phyloP scores from a whole-genome alignment of 768 basidiomycete species.

The Lanmaoa rubissima region DNA sequence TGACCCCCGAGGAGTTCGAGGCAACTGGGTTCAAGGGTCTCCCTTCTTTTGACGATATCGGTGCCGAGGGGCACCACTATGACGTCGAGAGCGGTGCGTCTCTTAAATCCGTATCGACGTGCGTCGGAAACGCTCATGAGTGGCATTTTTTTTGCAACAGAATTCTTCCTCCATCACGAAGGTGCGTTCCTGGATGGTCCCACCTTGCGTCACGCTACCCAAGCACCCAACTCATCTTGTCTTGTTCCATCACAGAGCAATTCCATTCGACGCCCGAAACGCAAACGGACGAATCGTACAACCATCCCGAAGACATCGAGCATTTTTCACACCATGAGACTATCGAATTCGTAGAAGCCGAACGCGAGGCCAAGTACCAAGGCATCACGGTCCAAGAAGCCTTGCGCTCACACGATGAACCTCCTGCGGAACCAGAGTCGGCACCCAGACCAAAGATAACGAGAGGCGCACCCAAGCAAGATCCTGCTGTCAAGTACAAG shows the following conservation, averaged over 20 bases:
- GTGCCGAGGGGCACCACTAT: conserved; percentile 92
- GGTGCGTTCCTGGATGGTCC: conserved; percentile 43
- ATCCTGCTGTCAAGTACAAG: conserved; percentile 61
- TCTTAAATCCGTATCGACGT: neutral
- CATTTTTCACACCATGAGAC: conserved; percentile 87
- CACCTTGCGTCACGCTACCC: too few species aligned
- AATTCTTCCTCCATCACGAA: conserved; percentile 98
- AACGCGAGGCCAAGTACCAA: conserved; percentile 80
- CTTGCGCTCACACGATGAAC: conserved; percentile 50
- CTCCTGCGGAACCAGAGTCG: conserved; percentile 18
- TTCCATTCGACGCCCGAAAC: conserved; percentile 97
- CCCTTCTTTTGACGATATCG: conserved; percentile 80
- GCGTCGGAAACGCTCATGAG: conserved; percentile 1
- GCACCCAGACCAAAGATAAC: conserved; percentile 50
- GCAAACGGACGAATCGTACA: conserved; percentile 93
- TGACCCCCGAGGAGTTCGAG: conserved; percentile 69
- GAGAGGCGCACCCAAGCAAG: conserved; percentile 60
- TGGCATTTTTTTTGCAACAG: conserved; percentile 33
- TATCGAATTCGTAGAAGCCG: conserved; percentile 83
- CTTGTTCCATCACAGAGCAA: conserved; percentile 52
- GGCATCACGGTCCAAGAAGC: conserved; percentile 79
- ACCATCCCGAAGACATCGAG: conserved; percentile 88
- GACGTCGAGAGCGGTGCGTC: conserved; percentile 83
- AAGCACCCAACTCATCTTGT: neutral
- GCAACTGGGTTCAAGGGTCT: conserved; percentile 70